A percentile compares a stretch with the other conserved stretches of the same genome.
Evolutionary conservation across 306 rosid genomes (phyloP).

Genomic region (Acacia crassicarpa): DNA sequence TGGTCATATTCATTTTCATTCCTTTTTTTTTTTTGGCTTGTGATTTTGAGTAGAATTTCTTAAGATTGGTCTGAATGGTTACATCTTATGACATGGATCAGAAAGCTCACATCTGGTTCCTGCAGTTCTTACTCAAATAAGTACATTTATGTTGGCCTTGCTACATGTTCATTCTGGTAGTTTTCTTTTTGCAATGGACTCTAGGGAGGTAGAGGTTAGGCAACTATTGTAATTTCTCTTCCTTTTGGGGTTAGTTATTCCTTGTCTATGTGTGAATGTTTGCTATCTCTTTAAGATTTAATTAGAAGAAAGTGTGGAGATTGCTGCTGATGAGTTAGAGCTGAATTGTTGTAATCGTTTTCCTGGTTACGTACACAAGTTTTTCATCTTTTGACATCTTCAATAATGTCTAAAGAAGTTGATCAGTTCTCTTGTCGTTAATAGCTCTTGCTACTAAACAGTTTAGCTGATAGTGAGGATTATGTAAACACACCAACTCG

Average conservation of each 20-base stretch:
- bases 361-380: neutral
- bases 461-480: neutral
- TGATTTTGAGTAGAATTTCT: slow-evolving; percentile 3
- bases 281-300: slow-evolving; percentile 3
- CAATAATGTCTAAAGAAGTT: neutral
- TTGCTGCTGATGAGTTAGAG: neutral
- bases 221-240: neutral
- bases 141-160: slow-evolving; percentile 3
- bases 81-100: neutral
- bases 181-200: neutral
- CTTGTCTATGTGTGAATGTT: neutral
- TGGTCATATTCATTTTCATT: neutral
- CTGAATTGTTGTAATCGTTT: neutral
- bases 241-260: neutral
- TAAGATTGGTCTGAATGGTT: slow-evolving; percentile 4
- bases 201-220: neutral
- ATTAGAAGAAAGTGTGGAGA: neutral
- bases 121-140: neutral
- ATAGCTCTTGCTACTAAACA: neutral
- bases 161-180: neutral
- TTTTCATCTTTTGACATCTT: neutral
- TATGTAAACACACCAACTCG: neutral
- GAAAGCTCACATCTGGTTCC: slow-evolving; percentile 13
- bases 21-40: neutral
- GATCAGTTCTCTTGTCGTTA: neutral